Evolutionary conservation across 176 grass and related monocot species (phyloP).

Genomic region (Dactylis glomerata): DNA sequence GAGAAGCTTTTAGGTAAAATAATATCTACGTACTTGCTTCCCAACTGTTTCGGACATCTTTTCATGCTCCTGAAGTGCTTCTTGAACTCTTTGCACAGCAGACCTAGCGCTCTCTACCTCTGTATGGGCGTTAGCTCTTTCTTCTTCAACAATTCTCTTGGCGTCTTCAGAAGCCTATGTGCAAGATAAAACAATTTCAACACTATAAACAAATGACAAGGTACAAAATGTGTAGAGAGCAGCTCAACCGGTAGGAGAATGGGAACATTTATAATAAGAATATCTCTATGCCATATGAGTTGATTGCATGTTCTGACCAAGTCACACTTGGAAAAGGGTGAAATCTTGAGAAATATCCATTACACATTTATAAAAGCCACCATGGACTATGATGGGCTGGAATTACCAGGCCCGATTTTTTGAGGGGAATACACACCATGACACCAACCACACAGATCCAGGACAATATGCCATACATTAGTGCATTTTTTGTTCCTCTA

Average conservation of each 20-base stretch:
- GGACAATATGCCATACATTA: neutral
- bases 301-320: neutral
- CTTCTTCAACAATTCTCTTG: slow-evolving; percentile 85
- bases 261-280: neutral
- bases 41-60: slow-evolving; percentile 42
- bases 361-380: neutral
- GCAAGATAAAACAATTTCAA: slow-evolving; percentile 19
- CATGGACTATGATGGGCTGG: neutral
- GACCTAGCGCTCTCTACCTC: slow-evolving; percentile 68
- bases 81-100: slow-evolving; percentile 71
- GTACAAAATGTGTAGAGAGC: neutral
- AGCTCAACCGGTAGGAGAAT: neutral
- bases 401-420: neutral
- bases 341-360: neutral
- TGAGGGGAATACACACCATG: neutral
- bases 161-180: slow-evolving; percentile 90
- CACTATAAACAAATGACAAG: slow-evolving; percentile 10
- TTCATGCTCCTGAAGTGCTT: slow-evolving; percentile 76
- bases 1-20: neutral
- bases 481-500: neutral
- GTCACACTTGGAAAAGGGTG: neutral
- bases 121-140: slow-evolving; percentile 66
- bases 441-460: neutral
- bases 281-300: too few species aligned
- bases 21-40: slow-evolving; percentile 53